Conservation (phyloP, 2,329 filamentous ascomycete genomes). For the Aspergillus felis region DNA sequence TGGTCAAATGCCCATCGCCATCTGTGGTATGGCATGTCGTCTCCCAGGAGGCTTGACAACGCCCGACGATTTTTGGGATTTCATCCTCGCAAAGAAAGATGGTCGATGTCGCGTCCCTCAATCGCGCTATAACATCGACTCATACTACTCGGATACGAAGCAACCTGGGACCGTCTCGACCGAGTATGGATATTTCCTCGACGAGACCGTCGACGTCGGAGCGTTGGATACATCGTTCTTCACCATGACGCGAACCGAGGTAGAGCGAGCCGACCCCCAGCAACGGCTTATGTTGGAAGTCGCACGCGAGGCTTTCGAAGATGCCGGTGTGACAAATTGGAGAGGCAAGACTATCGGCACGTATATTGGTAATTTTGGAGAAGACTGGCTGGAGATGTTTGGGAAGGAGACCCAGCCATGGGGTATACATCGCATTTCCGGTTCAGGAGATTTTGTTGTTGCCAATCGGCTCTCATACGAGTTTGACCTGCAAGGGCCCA, state of each 20-base stretch:
- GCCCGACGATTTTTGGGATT: no score
- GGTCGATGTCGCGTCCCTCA: constrained; percentile 11
- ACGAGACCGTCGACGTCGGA: constrained; percentile 22
- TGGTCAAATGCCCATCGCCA: no score
- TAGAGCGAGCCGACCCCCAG: constrained; percentile 22
- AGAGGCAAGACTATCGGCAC: constrained; percentile 22
- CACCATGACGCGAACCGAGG: constrained; percentile 15
- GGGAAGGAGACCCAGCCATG: constrained; percentile 5
- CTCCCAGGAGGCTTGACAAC: no score
- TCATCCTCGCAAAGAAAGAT: no score
- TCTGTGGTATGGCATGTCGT: no score
- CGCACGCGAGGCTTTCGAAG: constrained; percentile 22
- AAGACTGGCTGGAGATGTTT: constrained; percentile 12
- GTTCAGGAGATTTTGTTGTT: constrained; percentile 17
- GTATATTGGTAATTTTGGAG: constrained; percentile 10
- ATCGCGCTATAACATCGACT: constrained; percentile 19
- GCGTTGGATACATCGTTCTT: constrained; percentile 24
- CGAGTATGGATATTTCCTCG: constrained; percentile 25
- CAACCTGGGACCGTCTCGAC: constrained; percentile 7
- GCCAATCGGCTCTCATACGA: constrained; percentile 26
- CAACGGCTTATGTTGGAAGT: constrained; percentile 27
- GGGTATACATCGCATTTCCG: constrained; percentile 13
- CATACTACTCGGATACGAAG: background rate
- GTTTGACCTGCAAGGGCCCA: constrained; percentile 24
- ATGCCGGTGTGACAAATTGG: constrained; percentile 22